Percentiles rank a stretch among this genome's conserved stretches.
Evolutionary conservation across 441 rosid genomes (phyloP).

Genomic region (Isatis lusitanica): DNA sequence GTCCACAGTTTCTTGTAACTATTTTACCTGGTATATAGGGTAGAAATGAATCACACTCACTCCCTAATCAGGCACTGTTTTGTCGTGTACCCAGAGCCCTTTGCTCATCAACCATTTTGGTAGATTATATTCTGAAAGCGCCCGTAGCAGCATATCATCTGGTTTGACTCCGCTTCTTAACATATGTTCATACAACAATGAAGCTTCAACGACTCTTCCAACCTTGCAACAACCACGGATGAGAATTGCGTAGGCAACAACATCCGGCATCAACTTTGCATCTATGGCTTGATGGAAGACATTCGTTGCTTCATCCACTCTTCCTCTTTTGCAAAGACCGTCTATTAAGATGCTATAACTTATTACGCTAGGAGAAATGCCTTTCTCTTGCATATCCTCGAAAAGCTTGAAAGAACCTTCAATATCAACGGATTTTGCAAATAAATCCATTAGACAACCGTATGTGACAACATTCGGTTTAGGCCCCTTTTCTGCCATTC

Average conservation of each 20-base stretch:
- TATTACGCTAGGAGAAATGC: conserved; percentile 41
- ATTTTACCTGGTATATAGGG: neutral
- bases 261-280: conserved; percentile 45
- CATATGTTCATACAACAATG: conserved; percentile 39
- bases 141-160: conserved; percentile 37
- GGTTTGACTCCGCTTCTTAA: conserved; percentile 40
- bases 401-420: conserved; percentile 45
- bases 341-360: conserved; percentile 47
- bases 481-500: conserved; percentile 39
- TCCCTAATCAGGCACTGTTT: neutral
- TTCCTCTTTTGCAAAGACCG: conserved; percentile 46
- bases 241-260: conserved; percentile 45
- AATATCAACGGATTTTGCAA: conserved; percentile 40
- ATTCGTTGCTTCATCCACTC: conserved; percentile 39
- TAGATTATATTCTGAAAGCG: conserved; percentile 32
- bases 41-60: neutral
- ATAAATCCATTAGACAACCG: conserved; percentile 44
- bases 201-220: conserved; percentile 45
- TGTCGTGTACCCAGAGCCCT: neutral
- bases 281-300: conserved; percentile 41
- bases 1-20: neutral
- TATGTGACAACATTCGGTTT: conserved; percentile 46
- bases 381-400: conserved; percentile 45
- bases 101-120: conserved; percentile 27
- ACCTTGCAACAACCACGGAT: conserved; percentile 52